phyloP scores from a whole-genome alignment of 768 basidiomycete genomes.

The Tricholoma terreum region DNA sequence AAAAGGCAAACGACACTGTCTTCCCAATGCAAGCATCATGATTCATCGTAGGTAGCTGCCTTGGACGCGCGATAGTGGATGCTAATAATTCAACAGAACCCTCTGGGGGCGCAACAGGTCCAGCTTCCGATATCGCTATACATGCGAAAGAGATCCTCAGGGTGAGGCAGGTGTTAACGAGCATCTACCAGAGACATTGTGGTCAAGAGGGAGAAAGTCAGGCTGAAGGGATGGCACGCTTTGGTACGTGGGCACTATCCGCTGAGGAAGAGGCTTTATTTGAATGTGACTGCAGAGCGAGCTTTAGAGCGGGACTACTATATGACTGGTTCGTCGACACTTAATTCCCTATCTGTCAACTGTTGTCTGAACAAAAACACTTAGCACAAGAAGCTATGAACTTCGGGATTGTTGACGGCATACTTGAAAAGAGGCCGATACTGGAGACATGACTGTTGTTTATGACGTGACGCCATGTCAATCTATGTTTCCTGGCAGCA shows the following conservation, averaged over 20 bases:
- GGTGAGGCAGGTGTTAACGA: constrained; percentile 77
- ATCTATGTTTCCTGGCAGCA: not conserved
- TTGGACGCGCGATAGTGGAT: not conserved
- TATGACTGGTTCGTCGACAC: constrained; percentile 67
- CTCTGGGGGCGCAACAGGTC: constrained; percentile 92
- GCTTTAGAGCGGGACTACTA: constrained; percentile 95
- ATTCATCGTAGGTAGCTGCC: constrained; percentile 77
- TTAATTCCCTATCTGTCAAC: constrained; percentile 11
- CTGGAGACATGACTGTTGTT: constrained; percentile 32
- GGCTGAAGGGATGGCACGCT: constrained; percentile 65
- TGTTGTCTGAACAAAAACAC: constrained; percentile 12
- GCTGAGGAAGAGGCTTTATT: not conserved
- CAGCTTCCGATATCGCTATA: constrained; percentile 96
- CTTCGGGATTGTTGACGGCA: constrained; percentile 92
- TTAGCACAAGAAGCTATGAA: constrained; percentile 82
- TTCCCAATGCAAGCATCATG: constrained; percentile 96
- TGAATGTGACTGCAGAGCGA: constrained; percentile 48
- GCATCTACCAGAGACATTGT: constrained; percentile 90
- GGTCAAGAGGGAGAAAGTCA: constrained; percentile 59
- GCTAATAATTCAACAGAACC: constrained; percentile 59
- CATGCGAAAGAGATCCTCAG: constrained; percentile 95
- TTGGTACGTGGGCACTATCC: constrained; percentile 51
- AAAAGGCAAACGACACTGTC: constrained; percentile 85
- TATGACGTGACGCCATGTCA: not conserved
- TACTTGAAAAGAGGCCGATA: constrained; percentile 75